These are phyloP conservation scores for Candida dendrica DNA, from an alignment of 805 yeast species.

Conservation along the genomic window DNA sequence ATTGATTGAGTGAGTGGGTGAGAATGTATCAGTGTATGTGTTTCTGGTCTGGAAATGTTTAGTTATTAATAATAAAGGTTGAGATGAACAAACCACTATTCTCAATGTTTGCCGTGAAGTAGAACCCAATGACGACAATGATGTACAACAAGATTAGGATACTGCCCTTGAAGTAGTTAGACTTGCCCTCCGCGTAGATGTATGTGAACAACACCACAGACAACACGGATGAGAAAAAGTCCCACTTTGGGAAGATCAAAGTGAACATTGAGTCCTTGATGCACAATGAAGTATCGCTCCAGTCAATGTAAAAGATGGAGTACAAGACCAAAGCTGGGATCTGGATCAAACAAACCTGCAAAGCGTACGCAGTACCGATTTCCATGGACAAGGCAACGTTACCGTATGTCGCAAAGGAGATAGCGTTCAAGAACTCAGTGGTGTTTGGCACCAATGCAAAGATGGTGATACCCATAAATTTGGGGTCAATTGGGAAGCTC, in stretches of 20 bases:
- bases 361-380: constrained; percentile 94
- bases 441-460: constrained; percentile 96
- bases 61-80: not conserved
- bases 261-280: constrained; percentile 53
- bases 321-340: constrained; percentile 84
- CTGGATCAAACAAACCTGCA: constrained; percentile 90
- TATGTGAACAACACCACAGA: constrained; percentile 88
- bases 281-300: constrained; percentile 21
- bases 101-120: constrained; percentile 37
- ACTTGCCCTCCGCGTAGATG: constrained; percentile 93
- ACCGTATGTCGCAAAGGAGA: constrained; percentile 92
- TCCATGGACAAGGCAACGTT: constrained; percentile 96
- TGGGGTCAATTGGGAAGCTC: constrained; percentile 78
- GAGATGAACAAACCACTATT: constrained; percentile 1
- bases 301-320: constrained; percentile 46
- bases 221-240: constrained; percentile 73
- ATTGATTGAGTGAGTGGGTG: no score
- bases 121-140: constrained; percentile 76
- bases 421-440: constrained; percentile 94
- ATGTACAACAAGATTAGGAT: constrained; percentile 73
- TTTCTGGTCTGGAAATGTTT: no score
- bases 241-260: constrained; percentile 93
- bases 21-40: not conserved
- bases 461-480: constrained; percentile 85
- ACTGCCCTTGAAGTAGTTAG: constrained; percentile 93